A percentile compares a stretch with the other conserved stretches of the same genome.
phyloP scores from a whole-genome alignment of 129 eudicot species.

The Helianthus annuus region DNA sequence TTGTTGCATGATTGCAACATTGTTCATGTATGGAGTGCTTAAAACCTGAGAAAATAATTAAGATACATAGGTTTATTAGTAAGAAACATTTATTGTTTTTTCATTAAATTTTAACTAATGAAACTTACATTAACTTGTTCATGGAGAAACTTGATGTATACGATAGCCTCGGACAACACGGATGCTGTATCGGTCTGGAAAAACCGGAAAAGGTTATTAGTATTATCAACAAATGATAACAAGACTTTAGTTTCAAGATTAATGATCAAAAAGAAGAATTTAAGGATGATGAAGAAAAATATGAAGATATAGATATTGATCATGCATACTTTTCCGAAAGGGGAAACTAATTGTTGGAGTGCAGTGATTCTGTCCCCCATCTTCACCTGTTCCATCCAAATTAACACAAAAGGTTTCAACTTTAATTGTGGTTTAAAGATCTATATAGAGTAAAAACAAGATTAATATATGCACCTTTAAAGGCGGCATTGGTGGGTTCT shows the following conservation, averaged over 20 bases:
- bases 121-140: constrained; percentile 91
- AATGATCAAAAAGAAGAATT: constrained; percentile 30
- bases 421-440: constrained; percentile 32
- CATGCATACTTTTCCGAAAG: constrained; percentile 96
- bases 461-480: constrained; percentile 61
- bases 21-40: constrained; percentile 90
- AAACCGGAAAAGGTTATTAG: background rate
- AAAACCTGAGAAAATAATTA: constrained; percentile 52
- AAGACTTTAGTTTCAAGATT: constrained; percentile 31
- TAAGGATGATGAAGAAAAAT: constrained; percentile 7
- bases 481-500: constrained; percentile 87
- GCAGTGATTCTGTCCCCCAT: constrained; percentile 99
- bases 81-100: background rate
- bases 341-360: constrained; percentile 99
- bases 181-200: constrained; percentile 99
- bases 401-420: constrained; percentile 24
- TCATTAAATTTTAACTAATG: background rate
- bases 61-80: constrained; percentile 4
- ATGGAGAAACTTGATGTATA: constrained; percentile 90
- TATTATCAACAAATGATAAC: background rate
- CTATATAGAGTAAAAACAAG: constrained; percentile 22
- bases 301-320: constrained; percentile 28
- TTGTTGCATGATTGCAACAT: constrained; percentile 64
- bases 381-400: constrained; percentile 69
- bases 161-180: constrained; percentile 94